phyloP scores from a whole-genome alignment of 1,139 yeast genomes.

The Suhomyces bokatorum region DNA sequence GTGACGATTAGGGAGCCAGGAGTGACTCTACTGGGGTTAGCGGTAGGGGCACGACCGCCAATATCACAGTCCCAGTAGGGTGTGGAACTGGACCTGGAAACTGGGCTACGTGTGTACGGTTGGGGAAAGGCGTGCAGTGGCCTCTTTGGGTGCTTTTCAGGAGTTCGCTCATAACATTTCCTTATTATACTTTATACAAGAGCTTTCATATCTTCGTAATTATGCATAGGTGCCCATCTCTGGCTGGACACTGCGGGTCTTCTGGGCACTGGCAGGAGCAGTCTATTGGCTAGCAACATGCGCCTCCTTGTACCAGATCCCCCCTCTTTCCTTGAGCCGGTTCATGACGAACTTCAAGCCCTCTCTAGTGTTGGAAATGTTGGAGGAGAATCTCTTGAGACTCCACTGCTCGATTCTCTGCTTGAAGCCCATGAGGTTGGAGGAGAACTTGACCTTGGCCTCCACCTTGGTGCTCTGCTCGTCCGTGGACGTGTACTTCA shows the following conservation, averaged over 20 bases:
- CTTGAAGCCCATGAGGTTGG: conserved; percentile 70
- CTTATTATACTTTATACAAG: conserved; percentile 8
- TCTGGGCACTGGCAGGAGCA: background rate
- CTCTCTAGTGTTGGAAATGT: conserved; percentile 62
- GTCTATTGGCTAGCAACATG: conserved; percentile 3
- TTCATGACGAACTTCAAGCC: conserved; percentile 84
- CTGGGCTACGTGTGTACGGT: no score
- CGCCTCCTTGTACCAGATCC: conserved; percentile 13
- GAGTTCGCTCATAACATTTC: no score
- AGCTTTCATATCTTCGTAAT: conserved; percentile 7
- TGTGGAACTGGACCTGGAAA: no score
- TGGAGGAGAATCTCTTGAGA: conserved; percentile 64
- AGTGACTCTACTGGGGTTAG: background rate
- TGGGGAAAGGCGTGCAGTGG: no score
- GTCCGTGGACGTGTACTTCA: conserved; percentile 46
- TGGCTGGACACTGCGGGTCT: background rate
- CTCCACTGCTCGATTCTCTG: conserved; percentile 85
- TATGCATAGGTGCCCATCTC: background rate
- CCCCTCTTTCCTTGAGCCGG: conserved; percentile 27
- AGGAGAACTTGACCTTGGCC: conserved; percentile 63
- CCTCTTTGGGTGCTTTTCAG: no score
- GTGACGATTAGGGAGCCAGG: conserved; percentile 9
- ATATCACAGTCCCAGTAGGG: no score
- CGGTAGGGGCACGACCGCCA: conserved; percentile 1
- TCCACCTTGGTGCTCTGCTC: conserved; percentile 13